Conservation (phyloP, 345 rosid genomes). For the Salix exigua region DNA sequence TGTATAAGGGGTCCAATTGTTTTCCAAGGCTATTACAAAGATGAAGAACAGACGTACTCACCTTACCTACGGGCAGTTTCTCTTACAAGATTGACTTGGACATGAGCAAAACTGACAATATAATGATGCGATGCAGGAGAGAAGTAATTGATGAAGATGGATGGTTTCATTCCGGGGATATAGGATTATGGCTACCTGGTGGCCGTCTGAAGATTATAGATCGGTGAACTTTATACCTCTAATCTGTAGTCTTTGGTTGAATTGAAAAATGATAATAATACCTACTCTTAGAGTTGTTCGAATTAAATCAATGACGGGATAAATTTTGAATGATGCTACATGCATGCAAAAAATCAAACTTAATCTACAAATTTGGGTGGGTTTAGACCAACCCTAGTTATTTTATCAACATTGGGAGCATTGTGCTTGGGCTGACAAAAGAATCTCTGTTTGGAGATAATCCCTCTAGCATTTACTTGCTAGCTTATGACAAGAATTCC, state of each 20-base stretch:
- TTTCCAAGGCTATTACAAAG: slow-evolving; percentile 82
- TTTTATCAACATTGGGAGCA: background rate
- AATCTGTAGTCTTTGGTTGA: background rate
- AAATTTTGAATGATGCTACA: too few relatives aligned
- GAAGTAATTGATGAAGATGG: slow-evolving; percentile 87
- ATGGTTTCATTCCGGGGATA: slow-evolving; percentile 97
- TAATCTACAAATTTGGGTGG: too few relatives aligned
- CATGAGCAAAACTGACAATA: background rate
- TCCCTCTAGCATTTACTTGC: background rate
- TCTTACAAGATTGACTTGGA: slow-evolving; percentile 9
- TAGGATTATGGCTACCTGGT: slow-evolving; percentile 83
- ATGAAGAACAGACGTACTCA: slow-evolving; percentile 83
- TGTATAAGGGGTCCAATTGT: slow-evolving; percentile 92
- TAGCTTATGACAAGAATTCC: too few relatives aligned
- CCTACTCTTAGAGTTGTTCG: too few relatives aligned
- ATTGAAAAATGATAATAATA: background rate
- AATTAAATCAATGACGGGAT: too few relatives aligned
- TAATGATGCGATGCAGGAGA: slow-evolving; percentile 49
- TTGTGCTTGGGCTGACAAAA: background rate
- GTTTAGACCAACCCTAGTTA: too few relatives aligned
- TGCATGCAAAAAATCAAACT: too few relatives aligned
- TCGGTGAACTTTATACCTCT: slow-evolving; percentile 41
- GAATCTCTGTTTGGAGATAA: background rate
- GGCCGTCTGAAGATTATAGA: slow-evolving; percentile 96
- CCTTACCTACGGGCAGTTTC: slow-evolving; percentile 7